Evolutionary conservation across 2,329 filamentous ascomycete species (phyloP).

Genomic region (Clonostachys rosea): DNA sequence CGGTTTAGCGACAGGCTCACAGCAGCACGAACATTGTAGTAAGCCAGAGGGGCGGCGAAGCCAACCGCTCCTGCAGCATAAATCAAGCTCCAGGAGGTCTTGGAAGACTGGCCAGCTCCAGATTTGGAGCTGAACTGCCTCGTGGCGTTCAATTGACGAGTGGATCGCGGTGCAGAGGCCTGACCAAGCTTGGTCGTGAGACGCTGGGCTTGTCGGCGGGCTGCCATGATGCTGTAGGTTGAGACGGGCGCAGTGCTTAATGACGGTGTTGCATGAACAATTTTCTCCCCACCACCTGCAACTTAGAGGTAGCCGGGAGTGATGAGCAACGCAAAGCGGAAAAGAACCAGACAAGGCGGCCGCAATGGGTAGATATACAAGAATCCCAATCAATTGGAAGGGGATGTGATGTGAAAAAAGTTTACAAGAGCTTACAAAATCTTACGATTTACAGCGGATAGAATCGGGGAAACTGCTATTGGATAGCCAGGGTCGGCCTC

Average conservation of each 20-base stretch:
- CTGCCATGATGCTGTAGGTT: slow-evolving; percentile 16
- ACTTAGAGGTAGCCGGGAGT: not conserved
- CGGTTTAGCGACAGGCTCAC: not conserved
- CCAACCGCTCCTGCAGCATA: slow-evolving; percentile 38
- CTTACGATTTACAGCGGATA: not conserved
- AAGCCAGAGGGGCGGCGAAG: slow-evolving; percentile 46
- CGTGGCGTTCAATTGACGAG: slow-evolving; percentile 16
- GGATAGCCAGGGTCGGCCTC: not conserved
- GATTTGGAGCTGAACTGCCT: slow-evolving; percentile 17
- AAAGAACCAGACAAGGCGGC: not conserved
- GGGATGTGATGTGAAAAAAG: not conserved
- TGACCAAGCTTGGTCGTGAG: slow-evolving; percentile 18
- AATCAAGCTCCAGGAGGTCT: slow-evolving; percentile 13
- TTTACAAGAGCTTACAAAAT: not conserved
- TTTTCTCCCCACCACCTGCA: too few relatives aligned
- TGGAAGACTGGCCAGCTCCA: slow-evolving; percentile 8
- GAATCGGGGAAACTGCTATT: not conserved
- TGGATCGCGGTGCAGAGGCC: slow-evolving; percentile 12
- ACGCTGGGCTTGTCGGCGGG: slow-evolving; percentile 19
- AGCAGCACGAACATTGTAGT: slow-evolving; percentile 48
- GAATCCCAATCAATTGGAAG: not conserved
- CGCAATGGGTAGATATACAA: not conserved
- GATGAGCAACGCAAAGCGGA: not conserved
- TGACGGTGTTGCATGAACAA: not conserved
- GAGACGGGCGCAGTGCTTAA: not conserved